A percentile compares a stretch with the other conserved stretches of the same genome.
Conservation (phyloP, 345 rosid species). For the Ricinus communis region DNA sequence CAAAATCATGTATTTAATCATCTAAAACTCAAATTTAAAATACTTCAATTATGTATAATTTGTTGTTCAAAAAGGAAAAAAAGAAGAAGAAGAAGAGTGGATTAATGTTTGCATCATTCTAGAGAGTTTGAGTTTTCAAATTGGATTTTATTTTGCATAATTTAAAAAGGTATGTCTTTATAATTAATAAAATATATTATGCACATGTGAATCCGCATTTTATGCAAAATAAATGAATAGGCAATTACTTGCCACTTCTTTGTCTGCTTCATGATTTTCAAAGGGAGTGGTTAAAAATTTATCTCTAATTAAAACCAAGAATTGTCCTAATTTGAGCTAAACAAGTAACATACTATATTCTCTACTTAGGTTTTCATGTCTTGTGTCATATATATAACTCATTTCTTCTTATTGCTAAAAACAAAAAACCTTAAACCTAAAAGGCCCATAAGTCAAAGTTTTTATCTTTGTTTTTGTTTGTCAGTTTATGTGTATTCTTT, state of each 20-base stretch:
- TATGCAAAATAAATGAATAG: slow-evolving; percentile 36
- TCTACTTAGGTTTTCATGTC: slow-evolving; percentile 11
- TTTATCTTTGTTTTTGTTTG: slow-evolving; percentile 26
- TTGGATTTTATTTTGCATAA: not conserved
- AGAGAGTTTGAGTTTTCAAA: slow-evolving; percentile 22
- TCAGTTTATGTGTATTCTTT: not conserved
- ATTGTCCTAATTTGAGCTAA: slow-evolving; percentile 7
- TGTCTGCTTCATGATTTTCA: slow-evolving; percentile 59
- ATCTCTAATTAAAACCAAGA: slow-evolving; percentile 21
- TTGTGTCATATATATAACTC: slow-evolving; percentile 21
- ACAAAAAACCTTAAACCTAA: slow-evolving; percentile 6
- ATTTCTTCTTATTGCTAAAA: slow-evolving; percentile 20
- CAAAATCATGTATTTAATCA: no score
- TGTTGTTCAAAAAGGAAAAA: no score
- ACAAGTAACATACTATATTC: not conserved
- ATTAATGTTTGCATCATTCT: no score
- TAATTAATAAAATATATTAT: not conserved
- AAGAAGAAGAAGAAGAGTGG: no score
- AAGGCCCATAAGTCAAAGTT: slow-evolving; percentile 38
- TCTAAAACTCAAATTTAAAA: no score
- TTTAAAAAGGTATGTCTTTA: not conserved
- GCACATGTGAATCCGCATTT: slow-evolving; percentile 61
- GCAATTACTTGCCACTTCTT: slow-evolving; percentile 26
- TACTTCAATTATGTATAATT: no score
- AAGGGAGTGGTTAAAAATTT: slow-evolving; percentile 54